Base-by-base conservation (phyloP, 1,284 basidiomycete genomes). In the Melampsora larici-populina region DNA sequence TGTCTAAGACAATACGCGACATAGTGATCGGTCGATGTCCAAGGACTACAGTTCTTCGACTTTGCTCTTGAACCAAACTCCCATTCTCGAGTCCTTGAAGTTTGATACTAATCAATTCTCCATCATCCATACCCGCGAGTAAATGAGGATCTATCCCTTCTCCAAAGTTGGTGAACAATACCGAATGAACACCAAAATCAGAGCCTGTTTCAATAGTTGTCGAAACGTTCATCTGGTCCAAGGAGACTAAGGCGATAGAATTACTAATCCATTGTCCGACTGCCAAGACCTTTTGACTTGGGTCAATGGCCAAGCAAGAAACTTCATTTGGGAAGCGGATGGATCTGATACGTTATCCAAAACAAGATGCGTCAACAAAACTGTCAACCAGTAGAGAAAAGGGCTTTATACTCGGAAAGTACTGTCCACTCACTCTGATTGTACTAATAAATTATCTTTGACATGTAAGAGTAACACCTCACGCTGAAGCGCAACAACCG, bases 251-350 rank as follows among this genome's bases (percentile, higher is more conserved):
- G 65, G 48, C 63, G 26, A 74, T 40, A 26, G 46, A 65, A 55
- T 74, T 74, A 31, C 40, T 74, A 40, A 58, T 55, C 72, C 72
- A 74, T 74, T 74, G 43, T 29, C 33, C 63, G n/a, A 64, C 72
- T 24, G 72, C 72, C 0, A 74, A 31, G 21, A 74, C 40, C 1
- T 65, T 51, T 65, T 66, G 48, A 46, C 18, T 55, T 21, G 43
- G 63, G 48, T 74, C 72, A 26, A 74, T 66, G 24, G 72, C 72
- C 46, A 74, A 74, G 26, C 46, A 55, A 46, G 72, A 74, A 33
- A 74, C 43, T n/a, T 74, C 72, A 49, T 65, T 48, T 9, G 13
- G 21, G 29, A 74, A 74, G 43, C 33, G 29, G 58, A n/a, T 63
- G 13, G 70, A 46, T 43, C 70, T 72, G 63, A 29, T 21, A 15